phyloP scores from a whole-genome alignment of 495 filamentous ascomycete species.

The Podospora comata region DNA sequence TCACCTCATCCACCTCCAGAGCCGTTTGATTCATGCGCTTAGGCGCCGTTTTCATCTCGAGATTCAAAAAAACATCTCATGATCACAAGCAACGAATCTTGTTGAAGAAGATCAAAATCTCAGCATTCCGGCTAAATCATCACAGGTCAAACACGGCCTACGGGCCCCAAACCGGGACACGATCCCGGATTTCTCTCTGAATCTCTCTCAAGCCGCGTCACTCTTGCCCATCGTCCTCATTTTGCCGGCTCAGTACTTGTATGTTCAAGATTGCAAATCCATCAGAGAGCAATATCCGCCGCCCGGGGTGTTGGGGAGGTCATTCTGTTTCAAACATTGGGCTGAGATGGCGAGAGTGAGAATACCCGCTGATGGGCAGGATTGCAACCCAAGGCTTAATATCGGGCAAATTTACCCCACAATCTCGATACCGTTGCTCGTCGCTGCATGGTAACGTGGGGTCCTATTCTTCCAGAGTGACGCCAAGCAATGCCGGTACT shows the following conservation, averaged over 20 bases:
- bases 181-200: background rate
- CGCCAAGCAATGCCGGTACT: conserved; percentile 11
- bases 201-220: background rate
- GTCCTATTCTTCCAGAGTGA: conserved; percentile 8
- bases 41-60: background rate
- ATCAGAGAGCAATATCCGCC: background rate
- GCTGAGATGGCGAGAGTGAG: background rate
- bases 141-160: background rate
- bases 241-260: background rate
- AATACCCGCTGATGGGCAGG: background rate
- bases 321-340: background rate
- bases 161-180: background rate
- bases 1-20: background rate
- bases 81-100: background rate
- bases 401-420: conserved; percentile 5
- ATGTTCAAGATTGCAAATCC: background rate
- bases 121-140: background rate
- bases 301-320: background rate
- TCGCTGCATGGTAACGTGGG: conserved; percentile 2
- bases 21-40: background rate
- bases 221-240: background rate
- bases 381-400: background rate
- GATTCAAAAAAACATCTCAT: background rate
- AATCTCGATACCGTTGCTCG: background rate
- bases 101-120: background rate